Conservation (phyloP, 495 filamentous ascomycete genomes). For the Neurospora sp. region DNA sequence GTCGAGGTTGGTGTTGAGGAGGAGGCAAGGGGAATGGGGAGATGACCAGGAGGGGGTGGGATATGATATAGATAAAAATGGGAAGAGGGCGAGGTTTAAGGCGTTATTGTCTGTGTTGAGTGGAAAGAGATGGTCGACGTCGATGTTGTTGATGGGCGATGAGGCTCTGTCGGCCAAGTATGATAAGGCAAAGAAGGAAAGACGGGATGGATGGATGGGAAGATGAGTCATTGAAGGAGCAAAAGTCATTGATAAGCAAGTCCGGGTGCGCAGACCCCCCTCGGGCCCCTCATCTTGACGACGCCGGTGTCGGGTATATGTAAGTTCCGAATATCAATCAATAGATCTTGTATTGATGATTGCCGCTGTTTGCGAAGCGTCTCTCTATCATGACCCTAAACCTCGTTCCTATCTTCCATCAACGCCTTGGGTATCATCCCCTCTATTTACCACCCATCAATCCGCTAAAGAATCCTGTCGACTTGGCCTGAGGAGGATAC, state of each 20-base stretch:
- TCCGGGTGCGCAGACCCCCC: background rate
- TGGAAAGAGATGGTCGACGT: background rate
- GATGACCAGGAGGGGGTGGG: background rate
- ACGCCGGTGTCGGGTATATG: background rate
- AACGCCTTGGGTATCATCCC: constrained; percentile 1
- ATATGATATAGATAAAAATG: background rate
- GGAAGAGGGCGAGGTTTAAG: background rate
- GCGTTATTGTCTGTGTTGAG: background rate
- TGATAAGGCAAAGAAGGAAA: background rate
- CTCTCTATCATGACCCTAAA: background rate
- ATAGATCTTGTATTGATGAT: background rate
- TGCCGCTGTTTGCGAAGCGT: background rate
- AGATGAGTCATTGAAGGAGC: background rate
- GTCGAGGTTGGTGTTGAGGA: background rate
- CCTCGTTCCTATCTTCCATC: background rate
- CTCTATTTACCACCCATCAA: constrained; percentile 14
- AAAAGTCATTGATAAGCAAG: background rate
- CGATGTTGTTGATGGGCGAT: background rate
- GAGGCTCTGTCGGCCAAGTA: background rate
- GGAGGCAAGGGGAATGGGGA: background rate
- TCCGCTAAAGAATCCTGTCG: constrained; percentile 14
- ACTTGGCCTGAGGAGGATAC: constrained; percentile 50
- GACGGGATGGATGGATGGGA: background rate
- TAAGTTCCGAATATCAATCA: background rate
- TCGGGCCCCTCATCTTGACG: background rate